Conservation (phyloP, 495 filamentous ascomycete genomes). For the Aspergillus nidulans region DNA sequence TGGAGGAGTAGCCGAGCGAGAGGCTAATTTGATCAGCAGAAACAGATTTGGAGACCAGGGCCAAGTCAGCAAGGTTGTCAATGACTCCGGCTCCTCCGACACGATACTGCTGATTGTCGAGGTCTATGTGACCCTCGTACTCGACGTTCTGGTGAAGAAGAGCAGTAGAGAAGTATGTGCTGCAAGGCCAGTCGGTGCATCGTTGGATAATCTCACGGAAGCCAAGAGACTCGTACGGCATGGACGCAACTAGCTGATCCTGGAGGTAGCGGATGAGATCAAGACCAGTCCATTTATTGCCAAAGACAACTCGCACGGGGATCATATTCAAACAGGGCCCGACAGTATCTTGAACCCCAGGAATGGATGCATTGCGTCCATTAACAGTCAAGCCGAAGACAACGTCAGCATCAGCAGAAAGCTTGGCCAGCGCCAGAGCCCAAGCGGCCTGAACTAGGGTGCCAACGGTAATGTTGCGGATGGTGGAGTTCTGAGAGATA, state of each 20-base stretch:
- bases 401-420: slow-evolving; percentile 47
- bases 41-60: no score
- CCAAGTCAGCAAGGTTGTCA: no score
- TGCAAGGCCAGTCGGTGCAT: slow-evolving; percentile 42
- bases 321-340: slow-evolving; percentile 45
- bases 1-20: no score
- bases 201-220: slow-evolving; percentile 40
- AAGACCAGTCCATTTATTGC: slow-evolving; percentile 22
- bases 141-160: slow-evolving; percentile 26
- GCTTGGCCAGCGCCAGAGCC: slow-evolving; percentile 47
- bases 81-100: no score
- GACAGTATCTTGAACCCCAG: slow-evolving; percentile 39
- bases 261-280: slow-evolving; percentile 39
- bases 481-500: slow-evolving; percentile 24
- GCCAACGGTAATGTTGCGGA: slow-evolving; percentile 35
- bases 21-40: no score
- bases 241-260: slow-evolving; percentile 38
- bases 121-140: no score
- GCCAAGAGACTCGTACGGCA: slow-evolving; percentile 39
- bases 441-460: slow-evolving; percentile 54
- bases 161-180: slow-evolving; percentile 17
- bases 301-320: slow-evolving; percentile 37
- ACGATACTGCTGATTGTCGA: no score
- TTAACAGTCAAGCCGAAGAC: slow-evolving; percentile 51
- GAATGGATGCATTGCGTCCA: slow-evolving; percentile 51